A percentile compares a stretch with the other conserved stretches of the same genome.
Conservation (phyloP, 1,284 basidiomycete genomes). For the Jaminaea rosea region DNA sequence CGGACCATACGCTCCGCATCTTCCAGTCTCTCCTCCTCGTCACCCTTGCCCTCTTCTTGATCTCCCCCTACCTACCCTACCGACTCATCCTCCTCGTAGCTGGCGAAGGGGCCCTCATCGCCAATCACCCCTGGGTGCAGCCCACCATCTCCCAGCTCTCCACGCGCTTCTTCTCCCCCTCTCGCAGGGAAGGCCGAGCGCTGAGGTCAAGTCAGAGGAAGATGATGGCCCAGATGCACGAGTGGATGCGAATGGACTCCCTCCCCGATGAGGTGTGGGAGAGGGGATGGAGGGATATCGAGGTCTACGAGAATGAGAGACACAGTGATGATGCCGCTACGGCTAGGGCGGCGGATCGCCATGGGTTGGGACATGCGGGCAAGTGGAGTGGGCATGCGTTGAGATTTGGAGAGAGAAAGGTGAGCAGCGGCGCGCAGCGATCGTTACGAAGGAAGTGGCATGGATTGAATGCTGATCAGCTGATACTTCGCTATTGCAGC, state of each 20-base stretch:
- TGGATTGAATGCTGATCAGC: neutral
- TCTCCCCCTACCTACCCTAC: slow-evolving; percentile 38
- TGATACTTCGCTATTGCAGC: neutral
- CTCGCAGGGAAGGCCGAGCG: slow-evolving; percentile 17
- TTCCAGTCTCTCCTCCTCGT: slow-evolving; percentile 35
- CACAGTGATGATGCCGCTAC: too few relatives aligned
- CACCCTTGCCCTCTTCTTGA: slow-evolving; percentile 33
- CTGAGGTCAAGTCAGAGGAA: neutral
- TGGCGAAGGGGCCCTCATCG: slow-evolving; percentile 40
- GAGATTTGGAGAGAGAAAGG: slow-evolving; percentile 15
- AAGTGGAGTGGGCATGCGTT: slow-evolving; percentile 29
- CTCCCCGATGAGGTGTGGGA: slow-evolving; percentile 40
- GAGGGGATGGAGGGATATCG: slow-evolving; percentile 39
- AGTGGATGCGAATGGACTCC: slow-evolving; percentile 39
- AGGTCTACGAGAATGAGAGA: slow-evolving; percentile 36
- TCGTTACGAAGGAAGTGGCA: neutral
- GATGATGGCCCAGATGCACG: slow-evolving; percentile 16
- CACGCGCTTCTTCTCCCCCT: slow-evolving; percentile 4
- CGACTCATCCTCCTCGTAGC: slow-evolving; percentile 32
- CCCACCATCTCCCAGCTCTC: slow-evolving; percentile 27
- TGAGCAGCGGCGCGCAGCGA: neutral
- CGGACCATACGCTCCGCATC: slow-evolving; percentile 35
- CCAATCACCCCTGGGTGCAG: slow-evolving; percentile 43
- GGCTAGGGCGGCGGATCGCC: too few relatives aligned
- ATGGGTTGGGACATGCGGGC: too few relatives aligned